These are phyloP conservation scores for Triangularia setosa DNA, from an alignment of 2,329 filamentous ascomycete species.

Conservation along the genomic window DNA sequence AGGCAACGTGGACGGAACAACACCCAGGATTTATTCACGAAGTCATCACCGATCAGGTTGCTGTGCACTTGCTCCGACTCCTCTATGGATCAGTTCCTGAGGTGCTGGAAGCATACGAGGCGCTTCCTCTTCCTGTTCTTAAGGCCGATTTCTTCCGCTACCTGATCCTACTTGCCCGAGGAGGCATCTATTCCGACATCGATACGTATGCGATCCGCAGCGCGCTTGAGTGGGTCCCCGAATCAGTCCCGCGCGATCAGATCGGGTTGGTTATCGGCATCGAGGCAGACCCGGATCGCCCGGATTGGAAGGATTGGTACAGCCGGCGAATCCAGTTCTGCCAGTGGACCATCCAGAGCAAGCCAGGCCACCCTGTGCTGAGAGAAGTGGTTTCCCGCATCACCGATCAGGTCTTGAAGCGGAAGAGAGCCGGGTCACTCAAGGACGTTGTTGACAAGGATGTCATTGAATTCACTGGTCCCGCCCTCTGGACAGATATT, in stretches of 20 bases:
- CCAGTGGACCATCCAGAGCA: slow-evolving; percentile 97
- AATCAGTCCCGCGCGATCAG: slow-evolving; percentile 67
- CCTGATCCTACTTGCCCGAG: slow-evolving; percentile 59
- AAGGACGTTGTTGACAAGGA: slow-evolving; percentile 59
- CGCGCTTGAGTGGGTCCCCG: slow-evolving; percentile 82
- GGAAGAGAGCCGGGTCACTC: slow-evolving; percentile 66
- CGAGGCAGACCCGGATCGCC: slow-evolving; percentile 89
- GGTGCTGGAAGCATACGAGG: slow-evolving; percentile 70
- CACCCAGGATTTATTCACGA: slow-evolving; percentile 95
- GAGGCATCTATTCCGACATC: slow-evolving; percentile 79
- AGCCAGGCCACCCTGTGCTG: slow-evolving; percentile 88
- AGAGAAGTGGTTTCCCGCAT: slow-evolving; percentile 84
- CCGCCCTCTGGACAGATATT: slow-evolving; percentile 88
- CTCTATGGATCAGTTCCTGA: slow-evolving; percentile 82
- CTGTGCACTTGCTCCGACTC: slow-evolving; percentile 74
- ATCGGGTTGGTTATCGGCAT: slow-evolving; percentile 91
- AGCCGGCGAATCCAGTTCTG: slow-evolving; percentile 95
- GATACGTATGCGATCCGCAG: slow-evolving; percentile 83
- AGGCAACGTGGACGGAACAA: slow-evolving; percentile 82
- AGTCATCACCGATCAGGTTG: slow-evolving; percentile 89
- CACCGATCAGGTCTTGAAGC: slow-evolving; percentile 72
- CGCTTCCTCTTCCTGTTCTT: slow-evolving; percentile 69
- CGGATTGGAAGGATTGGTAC: slow-evolving; percentile 95
- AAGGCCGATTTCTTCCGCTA: slow-evolving; percentile 80
- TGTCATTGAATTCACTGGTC: slow-evolving; percentile 91